phyloP scores from a whole-genome alignment of 108 stramenopile species.

The Fragilaria crotonensis region DNA sequence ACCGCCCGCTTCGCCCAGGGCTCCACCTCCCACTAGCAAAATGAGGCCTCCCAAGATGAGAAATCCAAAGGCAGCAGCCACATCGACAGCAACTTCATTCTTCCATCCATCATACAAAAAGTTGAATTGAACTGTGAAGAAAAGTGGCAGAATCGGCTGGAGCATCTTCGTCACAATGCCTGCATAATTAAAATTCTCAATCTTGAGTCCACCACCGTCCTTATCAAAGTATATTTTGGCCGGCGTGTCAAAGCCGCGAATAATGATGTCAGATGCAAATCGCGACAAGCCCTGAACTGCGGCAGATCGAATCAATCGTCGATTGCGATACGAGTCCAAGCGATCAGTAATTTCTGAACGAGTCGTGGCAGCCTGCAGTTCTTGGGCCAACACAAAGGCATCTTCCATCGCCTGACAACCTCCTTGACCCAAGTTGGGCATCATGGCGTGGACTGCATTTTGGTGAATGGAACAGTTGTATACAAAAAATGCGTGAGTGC shows the following conservation, averaged over 20 bases:
- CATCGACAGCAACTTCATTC: conserved; percentile 32
- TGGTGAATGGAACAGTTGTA: not conserved
- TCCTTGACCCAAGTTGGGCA: conserved; percentile 68
- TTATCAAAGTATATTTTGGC: conserved; percentile 43
- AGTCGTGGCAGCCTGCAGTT: conserved; percentile 29
- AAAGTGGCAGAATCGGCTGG: conserved; percentile 68
- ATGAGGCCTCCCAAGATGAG: conserved; percentile 30
- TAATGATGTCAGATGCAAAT: conserved; percentile 70
- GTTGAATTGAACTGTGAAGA: conserved; percentile 76
- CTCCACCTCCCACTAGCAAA: conserved; percentile 15
- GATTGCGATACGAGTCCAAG: conserved; percentile 30
- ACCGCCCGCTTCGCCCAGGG: conserved; percentile 33
- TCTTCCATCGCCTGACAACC: conserved; percentile 80
- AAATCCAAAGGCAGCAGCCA: conserved; percentile 17
- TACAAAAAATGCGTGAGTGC: not conserved
- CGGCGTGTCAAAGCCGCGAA: conserved; percentile 69
- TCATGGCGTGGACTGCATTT: too few relatives aligned
- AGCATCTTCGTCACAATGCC: conserved; percentile 67
- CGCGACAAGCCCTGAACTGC: conserved; percentile 64
- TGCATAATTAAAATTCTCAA: conserved; percentile 70
- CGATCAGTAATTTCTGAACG: conserved; percentile 25
- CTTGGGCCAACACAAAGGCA: conserved; percentile 53
- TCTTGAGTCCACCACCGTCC: conserved; percentile 18
- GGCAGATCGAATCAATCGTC: conserved; percentile 58
- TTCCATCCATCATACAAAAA: conserved; percentile 70